phyloP scores from a whole-genome alignment of 352 stramenopile species.

The Phytophthora rubi region DNA sequence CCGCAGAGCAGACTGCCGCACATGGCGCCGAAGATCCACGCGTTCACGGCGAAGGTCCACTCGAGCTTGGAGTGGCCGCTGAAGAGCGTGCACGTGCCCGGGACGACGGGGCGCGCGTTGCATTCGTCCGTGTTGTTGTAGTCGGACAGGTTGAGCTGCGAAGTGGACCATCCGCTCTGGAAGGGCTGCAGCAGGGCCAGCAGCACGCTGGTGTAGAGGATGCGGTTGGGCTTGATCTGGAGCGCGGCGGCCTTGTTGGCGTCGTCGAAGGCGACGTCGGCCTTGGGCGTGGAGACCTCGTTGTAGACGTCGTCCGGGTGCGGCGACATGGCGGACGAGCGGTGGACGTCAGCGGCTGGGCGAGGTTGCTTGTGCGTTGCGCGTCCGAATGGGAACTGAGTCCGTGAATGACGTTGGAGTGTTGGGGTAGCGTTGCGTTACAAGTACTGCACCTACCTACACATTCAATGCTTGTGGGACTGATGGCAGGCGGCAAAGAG shows the following conservation, averaged over 20 bases:
- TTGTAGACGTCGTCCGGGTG: constrained; percentile 14
- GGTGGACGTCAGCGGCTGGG: background rate
- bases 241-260: constrained; percentile 26
- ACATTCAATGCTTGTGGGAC: too few relatives aligned
- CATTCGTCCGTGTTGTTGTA: constrained; percentile 64
- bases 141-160: constrained; percentile 67
- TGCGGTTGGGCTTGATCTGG: constrained; percentile 38
- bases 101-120: constrained; percentile 42
- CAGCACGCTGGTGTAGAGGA: constrained; percentile 54
- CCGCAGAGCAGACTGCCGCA: constrained; percentile 50
- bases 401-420: too few relatives aligned
- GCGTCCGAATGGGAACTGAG: constrained; percentile 13
- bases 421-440: too few relatives aligned
- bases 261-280: constrained; percentile 23
- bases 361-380: constrained; percentile 13
- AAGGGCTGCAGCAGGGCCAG: constrained; percentile 50
- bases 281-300: constrained; percentile 17
- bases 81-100: constrained; percentile 49
- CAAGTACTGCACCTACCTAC: too few relatives aligned
- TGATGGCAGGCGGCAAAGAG: background rate
- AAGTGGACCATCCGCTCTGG: constrained; percentile 64
- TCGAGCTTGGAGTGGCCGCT: constrained; percentile 41
- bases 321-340: constrained; percentile 15
- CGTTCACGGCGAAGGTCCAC: constrained; percentile 34
- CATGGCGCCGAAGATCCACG: constrained; percentile 65